Evolutionary conservation across 495 filamentous ascomycete genomes (phyloP).

Genomic region (Talaromyces proteolyticus): DNA sequence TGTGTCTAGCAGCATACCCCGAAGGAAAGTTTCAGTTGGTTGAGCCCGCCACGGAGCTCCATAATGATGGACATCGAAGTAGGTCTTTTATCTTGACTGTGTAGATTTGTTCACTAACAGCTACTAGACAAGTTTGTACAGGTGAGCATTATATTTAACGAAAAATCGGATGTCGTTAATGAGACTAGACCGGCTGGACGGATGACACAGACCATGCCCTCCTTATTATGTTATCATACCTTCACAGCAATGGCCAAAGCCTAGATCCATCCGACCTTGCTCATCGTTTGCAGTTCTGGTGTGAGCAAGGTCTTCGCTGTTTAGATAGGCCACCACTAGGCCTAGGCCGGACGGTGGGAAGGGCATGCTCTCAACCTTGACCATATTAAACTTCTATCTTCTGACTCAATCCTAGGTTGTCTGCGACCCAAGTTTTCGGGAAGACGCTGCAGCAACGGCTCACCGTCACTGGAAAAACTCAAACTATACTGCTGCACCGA

Average conservation of each 20-base stretch:
- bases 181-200: no score
- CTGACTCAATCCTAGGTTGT: slow-evolving; percentile 13
- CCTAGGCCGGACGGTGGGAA: slow-evolving; percentile 29
- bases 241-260: slow-evolving; percentile 20
- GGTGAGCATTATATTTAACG: no score
- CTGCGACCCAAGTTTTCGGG: slow-evolving; percentile 16
- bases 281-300: slow-evolving; percentile 32
- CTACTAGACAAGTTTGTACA: neutral
- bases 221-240: slow-evolving; percentile 32
- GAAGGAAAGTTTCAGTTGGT: slow-evolving; percentile 2
- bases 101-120: no score
- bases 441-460: slow-evolving; percentile 21
- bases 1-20: neutral
- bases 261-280: slow-evolving; percentile 26
- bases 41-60: slow-evolving; percentile 28
- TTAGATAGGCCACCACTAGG: slow-evolving; percentile 35
- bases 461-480: slow-evolving; percentile 26
- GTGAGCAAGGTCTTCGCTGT: slow-evolving; percentile 27
- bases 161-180: no score
- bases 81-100: no score
- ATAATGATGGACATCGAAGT: slow-evolving; percentile 21
- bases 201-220: slow-evolving; percentile 46
- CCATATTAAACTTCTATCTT: neutral
- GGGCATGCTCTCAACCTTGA: neutral
- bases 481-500: slow-evolving; percentile 27